Base-by-base conservation (phyloP, 2,329 filamentous ascomycete species). In the Penicillium sp. region DNA sequence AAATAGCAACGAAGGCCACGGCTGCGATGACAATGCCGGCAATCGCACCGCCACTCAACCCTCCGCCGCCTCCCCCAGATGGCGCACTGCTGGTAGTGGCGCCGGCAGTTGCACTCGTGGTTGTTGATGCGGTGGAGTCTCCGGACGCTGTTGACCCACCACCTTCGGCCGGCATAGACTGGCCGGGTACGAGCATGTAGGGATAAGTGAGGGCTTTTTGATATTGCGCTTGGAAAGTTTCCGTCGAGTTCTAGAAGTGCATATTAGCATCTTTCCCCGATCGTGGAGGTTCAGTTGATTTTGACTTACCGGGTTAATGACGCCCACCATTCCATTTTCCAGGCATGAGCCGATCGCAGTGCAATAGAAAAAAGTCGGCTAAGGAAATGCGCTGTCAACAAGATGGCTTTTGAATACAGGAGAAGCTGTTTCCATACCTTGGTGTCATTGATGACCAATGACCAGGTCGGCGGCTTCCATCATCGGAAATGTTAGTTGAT, bases 291-390 rank as follows among this genome's bases (percentile, higher is more conserved):
- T 26, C 26, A 37, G 19, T 19, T 7, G 13, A 11, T 14, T 8
- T 16, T 14, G 22, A 59, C 80, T 62, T 78, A 87, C 85, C 6
- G 88, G 84, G 70, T 93, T 94, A 66, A 94, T 88, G 1, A 85
- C 89, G 3, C 90, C 90, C 16, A 94, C 83, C 90, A 94, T 94
- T 25, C 85, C 82, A 46, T 88, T 83, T 2, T 78, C 73, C 3
- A 82, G 80, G 69, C 91, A 94, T 1, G 88, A 90, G 0, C 80
- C 83, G 0, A 85, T 82, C 0, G 89, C 89, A 0, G 87, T 85
- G 64, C 88, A 92, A 73, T 91, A 92, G 74, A 85, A 90, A 72
- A 88, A 90, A 16, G 87, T 83, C 0, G 89, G 88, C 25, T 76
- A 37, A 5, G 3, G 16, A 19, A 25, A 14, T n/a, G 3, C 7